Evolutionary conservation across 2,329 filamentous ascomycete genomes (phyloP), one percentile per base, ranked within the genome.

Genomic region (Cadophora malorum): DNA sequence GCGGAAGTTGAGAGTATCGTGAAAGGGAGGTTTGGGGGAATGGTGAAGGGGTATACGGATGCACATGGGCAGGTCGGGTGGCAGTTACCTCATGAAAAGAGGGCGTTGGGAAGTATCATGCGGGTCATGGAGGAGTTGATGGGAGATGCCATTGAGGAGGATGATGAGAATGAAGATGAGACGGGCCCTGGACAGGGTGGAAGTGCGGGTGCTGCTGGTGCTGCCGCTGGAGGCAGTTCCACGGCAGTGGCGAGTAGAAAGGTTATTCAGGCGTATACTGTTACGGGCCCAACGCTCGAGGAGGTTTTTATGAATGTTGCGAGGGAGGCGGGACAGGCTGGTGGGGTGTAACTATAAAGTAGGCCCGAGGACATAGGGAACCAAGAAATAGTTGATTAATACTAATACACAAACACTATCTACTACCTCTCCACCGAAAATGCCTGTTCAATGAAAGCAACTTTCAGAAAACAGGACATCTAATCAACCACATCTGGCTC

Each of bases 221-320:
- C 25, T 23, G 35, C n/a, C 12, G 64, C 35, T 33, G 67, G 64
- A 62, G 69, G 71, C 19, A 67, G 68, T 58, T 56, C 64, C 45
- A 35, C 56, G 6, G 35, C 6, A 19, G 16, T 21, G 49, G 47
- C 23, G 16, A 56, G 63, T 28, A 38, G 38, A 63, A 69, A 49
- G 47, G 52, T 72, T 3, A 33, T 76, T 10, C 62, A 65, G 45
- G 71, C 74, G 62, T 75, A 76, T 67, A 74, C 71, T 25, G 66
- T 76, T 67, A 72, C 69, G 5, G 72, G 71, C 16, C 73, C 73
- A 35, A 74, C 74, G 7, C 63, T 74, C 0, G 73, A 75, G 52
- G 73, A 75, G 68, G 73, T 76, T 16, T 75, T 76, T 55, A 75
- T 76, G 73, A 74, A 74, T 70, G 71, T 76, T 68, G 73, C 73